phyloP scores from a whole-genome alignment of 73 alveolate species.

The Paramecium pentaurelia region DNA sequence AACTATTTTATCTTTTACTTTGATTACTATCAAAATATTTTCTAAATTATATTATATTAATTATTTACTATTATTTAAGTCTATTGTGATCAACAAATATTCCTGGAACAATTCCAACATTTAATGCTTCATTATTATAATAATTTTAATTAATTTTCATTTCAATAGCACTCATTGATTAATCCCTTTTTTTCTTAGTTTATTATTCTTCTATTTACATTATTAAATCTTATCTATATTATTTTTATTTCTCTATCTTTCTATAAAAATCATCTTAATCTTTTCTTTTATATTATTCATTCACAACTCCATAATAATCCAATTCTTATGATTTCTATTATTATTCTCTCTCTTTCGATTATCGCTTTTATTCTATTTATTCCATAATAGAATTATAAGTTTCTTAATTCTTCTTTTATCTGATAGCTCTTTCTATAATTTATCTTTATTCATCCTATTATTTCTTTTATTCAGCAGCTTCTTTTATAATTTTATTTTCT shows the following conservation, averaged over 20 bases:
- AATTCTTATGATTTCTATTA: neutral
- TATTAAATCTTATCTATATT: neutral
- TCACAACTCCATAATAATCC: neutral
- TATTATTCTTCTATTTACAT: neutral
- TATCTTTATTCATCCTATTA: neutral
- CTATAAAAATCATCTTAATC: neutral
- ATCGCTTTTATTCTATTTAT: neutral
- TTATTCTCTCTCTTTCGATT: neutral
- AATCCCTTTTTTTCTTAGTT: neutral
- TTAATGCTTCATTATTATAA: neutral
- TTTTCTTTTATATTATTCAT: neutral
- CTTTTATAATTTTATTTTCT: neutral
- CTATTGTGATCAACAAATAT: neutral
- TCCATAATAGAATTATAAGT: neutral
- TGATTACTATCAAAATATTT: neutral
- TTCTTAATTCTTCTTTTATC: neutral
- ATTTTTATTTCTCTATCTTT: neutral
- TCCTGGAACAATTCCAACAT: conserved; percentile 12
- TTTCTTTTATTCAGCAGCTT: conserved; percentile 1
- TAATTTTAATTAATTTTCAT: neutral
- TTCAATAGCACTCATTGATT: neutral
- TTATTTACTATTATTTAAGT: neutral
- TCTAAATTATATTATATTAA: neutral
- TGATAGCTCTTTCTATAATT: neutral
- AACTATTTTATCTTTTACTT: neutral